Percentiles rank a stretch among this genome's conserved stretches.
phyloP scores from a whole-genome alignment of 2,329 filamentous ascomycete species.

The Venturiaceae sp. region DNA sequence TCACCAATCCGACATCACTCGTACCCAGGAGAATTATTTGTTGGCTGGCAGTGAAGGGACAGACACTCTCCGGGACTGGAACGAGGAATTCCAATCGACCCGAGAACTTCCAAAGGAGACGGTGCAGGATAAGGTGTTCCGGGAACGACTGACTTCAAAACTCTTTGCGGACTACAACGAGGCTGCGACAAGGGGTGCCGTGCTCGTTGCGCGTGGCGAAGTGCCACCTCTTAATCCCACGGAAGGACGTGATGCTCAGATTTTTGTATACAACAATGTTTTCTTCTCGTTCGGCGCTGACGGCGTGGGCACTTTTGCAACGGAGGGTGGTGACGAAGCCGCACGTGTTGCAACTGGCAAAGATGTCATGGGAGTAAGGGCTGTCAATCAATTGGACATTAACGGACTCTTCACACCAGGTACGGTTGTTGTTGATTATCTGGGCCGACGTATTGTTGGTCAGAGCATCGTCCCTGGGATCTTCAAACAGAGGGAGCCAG shows the following conservation, averaged over 20 bases:
- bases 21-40: conserved; percentile 87
- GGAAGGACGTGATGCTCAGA: conserved; percentile 85
- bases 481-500: conserved; percentile 95
- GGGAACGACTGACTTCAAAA: conserved; percentile 88
- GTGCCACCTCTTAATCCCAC: conserved; percentile 92
- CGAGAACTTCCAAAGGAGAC: conserved; percentile 88
- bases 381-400: conserved; percentile 96
- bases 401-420: conserved; percentile 89
- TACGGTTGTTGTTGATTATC: conserved; percentile 92
- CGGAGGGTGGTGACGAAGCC: conserved; percentile 92
- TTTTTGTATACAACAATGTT: conserved; percentile 99
- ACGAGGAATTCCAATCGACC: conserved; percentile 97
- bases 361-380: conserved; percentile 86
- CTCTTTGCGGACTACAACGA: conserved; percentile 97
- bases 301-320: conserved; percentile 92
- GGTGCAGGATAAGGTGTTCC: conserved; percentile 91
- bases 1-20: conserved; percentile 75
- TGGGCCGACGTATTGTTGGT: conserved; percentile 92
- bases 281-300: conserved; percentile 99
- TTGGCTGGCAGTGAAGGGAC: conserved; percentile 87
- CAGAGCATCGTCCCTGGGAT: conserved; percentile 98
- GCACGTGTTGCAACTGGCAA: conserved; percentile 93
- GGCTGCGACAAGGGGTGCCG: conserved; percentile 82
- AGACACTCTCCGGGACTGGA: conserved; percentile 94
- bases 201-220: conserved; percentile 85